Conservation (phyloP, 2,329 filamentous ascomycete genomes). For the Incumbomyces delicatus region DNA sequence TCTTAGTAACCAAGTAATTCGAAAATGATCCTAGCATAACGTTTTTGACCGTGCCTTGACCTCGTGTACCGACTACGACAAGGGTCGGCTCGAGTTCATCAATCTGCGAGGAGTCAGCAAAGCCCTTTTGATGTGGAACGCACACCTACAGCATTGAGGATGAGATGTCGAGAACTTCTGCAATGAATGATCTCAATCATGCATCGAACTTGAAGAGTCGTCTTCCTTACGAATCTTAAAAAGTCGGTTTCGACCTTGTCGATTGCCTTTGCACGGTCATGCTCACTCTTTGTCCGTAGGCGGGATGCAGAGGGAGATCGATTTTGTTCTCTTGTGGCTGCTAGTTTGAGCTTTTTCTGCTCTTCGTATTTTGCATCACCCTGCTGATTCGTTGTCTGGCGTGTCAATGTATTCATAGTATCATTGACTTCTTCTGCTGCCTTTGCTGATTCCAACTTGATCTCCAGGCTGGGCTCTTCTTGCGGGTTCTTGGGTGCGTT, state of each 20-base stretch:
- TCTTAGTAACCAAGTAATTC: constrained; percentile 95
- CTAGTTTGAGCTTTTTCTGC: not conserved
- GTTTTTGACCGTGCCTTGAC: constrained; percentile 83
- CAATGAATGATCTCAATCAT: constrained; percentile 96
- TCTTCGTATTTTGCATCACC: constrained; percentile 13
- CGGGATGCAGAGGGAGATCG: not conserved
- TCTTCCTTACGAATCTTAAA: constrained; percentile 79
- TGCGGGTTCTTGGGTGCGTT: constrained; percentile 28
- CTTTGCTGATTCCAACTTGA: constrained; percentile 61
- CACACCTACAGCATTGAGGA: constrained; percentile 69
- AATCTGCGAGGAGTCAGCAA: constrained; percentile 46
- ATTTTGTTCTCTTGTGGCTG: not conserved
- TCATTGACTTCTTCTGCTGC: constrained; percentile 66
- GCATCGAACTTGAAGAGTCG: constrained; percentile 79
- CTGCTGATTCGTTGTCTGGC: constrained; percentile 29
- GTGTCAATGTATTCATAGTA: constrained; percentile 56
- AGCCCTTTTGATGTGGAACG: not conserved
- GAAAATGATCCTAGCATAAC: constrained; percentile 93
- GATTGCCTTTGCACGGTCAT: constrained; percentile 72
- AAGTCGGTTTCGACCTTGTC: constrained; percentile 75
- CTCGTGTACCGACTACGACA: constrained; percentile 84
- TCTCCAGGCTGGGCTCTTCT: constrained; percentile 28
- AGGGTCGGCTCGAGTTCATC: constrained; percentile 84
- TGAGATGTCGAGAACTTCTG: constrained; percentile 92
- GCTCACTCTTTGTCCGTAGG: constrained; percentile 52